Conservation (phyloP, 495 filamentous ascomycete genomes). For the Aspergillus asperescens region DNA sequence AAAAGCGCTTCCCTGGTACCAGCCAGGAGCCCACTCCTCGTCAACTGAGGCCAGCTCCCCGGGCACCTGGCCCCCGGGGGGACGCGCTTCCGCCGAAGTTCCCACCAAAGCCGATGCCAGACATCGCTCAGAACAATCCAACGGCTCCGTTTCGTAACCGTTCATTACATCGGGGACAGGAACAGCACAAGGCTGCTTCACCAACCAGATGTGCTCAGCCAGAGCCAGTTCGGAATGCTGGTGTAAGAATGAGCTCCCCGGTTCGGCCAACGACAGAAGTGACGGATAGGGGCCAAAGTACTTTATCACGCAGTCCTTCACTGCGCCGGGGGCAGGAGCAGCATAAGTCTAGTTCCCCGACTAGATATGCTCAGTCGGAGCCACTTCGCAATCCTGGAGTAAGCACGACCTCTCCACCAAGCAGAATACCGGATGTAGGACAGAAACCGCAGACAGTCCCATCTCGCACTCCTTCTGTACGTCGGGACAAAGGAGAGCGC, state of each 20-base stretch:
- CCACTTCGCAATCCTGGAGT: background rate
- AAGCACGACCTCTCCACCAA: background rate
- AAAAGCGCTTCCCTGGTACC: background rate
- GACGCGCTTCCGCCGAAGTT: conserved; percentile 4
- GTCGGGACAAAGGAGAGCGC: background rate
- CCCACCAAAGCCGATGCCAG: conserved; percentile 1
- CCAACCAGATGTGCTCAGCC: background rate
- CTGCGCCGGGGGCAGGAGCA: background rate
- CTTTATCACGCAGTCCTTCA: background rate
- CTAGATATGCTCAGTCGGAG: background rate
- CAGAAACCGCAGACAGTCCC: background rate
- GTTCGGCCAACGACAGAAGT: background rate
- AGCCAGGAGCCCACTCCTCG: conserved; percentile 2
- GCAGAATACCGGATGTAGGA: background rate
- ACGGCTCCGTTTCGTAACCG: background rate
- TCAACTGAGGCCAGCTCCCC: background rate
- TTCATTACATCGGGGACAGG: background rate
- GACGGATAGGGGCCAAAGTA: background rate
- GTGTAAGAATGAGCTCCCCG: background rate
- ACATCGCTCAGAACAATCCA: background rate
- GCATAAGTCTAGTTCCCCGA: background rate
- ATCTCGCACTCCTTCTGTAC: background rate
- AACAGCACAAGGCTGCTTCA: background rate
- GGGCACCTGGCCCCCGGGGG: background rate
- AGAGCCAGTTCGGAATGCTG: background rate